Base-by-base conservation (phyloP, 164 flowering plant species). In the Pachysandra terminalis region DNA sequence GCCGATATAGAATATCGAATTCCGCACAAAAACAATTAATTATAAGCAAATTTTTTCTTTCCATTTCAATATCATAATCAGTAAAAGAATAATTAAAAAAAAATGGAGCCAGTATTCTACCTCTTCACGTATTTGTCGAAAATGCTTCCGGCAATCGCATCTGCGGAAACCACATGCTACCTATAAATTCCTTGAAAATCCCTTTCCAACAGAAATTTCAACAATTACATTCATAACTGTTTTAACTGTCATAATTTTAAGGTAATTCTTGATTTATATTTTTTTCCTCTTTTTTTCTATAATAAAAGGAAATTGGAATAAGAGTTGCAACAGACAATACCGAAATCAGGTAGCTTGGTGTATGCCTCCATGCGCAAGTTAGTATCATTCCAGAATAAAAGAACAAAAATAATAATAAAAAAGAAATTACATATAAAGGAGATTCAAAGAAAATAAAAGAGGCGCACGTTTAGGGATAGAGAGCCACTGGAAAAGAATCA, bases 91-190 rank as follows among this genome's bases (percentile, higher is more conserved):
- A 32, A 32, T 32, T 32, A 32, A 32, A 32, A 7, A n/a, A 7
- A 32, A 7, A 3, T 32, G 37, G 37, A 32, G 35, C 8, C 1
- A 59, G 41, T 15, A 37, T 16, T 25, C 52, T 74, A 90, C 97
- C 78, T 92, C 70, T 90, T 92, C 60, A 92, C 81, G 53, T 92
- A 92, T 57, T 88, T 90, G 63, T 90, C 92, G 10, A 86, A 76
- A 45, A 81, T 10, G 74, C 83, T 67, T 19, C 78, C 87, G 0
- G 92, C 91, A 21, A 59, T 53, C 55, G 89, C 91, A 71, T 75
- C 97, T 84, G 82, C 74, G 54, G n/a, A 23, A 24, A 48, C 7
- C 32, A 25, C 28, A 66, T 23, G 26, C 23, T 22, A 56, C 12
- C 64, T 0, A 9, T 5, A 52, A 19, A 23, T 7, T 32, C 5